Evolutionary conservation across 169 alveolate genomes (phyloP).

Genomic region (Plasmodium berghei): DNA sequence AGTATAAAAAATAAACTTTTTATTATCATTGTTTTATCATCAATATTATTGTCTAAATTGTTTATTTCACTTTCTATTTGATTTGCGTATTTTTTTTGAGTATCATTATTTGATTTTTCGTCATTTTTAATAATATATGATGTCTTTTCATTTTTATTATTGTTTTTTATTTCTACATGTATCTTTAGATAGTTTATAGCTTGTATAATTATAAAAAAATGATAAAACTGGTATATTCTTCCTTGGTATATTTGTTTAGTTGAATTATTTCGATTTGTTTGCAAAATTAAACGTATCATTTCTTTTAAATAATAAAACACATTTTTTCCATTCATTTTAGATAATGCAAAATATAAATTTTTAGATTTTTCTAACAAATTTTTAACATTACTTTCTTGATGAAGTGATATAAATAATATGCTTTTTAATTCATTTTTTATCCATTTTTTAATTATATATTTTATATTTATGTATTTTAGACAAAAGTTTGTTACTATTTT

Average conservation of each 20-base stretch:
- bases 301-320: conserved; percentile 23
- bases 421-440: conserved; percentile 42
- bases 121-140: too few species aligned
- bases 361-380: conserved; percentile 25
- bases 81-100: not conserved
- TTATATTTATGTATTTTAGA: conserved; percentile 9
- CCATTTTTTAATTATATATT: conserved; percentile 8
- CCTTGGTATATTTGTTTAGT: not conserved
- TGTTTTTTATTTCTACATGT: not conserved
- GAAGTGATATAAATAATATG: conserved; percentile 23
- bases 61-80: not conserved
- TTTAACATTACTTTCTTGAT: not conserved
- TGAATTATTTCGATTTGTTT: not conserved
- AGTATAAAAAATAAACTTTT: conserved; percentile 15
- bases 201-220: conserved; percentile 25
- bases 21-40: not conserved
- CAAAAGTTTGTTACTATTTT: not conserved
- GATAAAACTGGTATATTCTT: conserved; percentile 11
- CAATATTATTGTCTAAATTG: conserved; percentile 19
- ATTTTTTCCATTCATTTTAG: not conserved
- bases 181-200: conserved; percentile 16
- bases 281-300: not conserved
- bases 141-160: not conserved
- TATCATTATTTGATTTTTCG: not conserved
- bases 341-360: conserved; percentile 7